A percentile compares a stretch with the other conserved stretches of the same genome.
Evolutionary conservation across 768 basidiomycete genomes (phyloP).

Genomic region (Suillus fuscotomentosus): DNA sequence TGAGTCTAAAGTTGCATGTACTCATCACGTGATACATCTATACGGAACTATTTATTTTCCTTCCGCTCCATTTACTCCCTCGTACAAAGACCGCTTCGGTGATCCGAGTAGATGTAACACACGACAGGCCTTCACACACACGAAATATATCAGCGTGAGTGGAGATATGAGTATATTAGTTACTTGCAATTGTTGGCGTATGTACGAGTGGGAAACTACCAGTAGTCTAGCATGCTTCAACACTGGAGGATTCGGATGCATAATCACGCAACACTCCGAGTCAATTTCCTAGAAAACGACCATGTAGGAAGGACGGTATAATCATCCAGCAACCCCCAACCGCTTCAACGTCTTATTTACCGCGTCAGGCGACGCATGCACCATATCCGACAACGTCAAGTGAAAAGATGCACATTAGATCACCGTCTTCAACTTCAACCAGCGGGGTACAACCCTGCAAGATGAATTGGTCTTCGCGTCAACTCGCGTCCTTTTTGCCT

Average conservation of each 20-base stretch:
- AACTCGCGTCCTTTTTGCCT: background rate
- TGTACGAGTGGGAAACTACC: too few species aligned
- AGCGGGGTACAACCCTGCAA: background rate
- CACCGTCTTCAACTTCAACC: background rate
- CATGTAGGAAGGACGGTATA: background rate
- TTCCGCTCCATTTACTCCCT: too few species aligned
- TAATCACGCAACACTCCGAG: too few species aligned
- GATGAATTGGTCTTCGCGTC: background rate
- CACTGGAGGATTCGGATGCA: too few species aligned
- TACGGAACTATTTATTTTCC: background rate
- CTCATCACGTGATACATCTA: background rate
- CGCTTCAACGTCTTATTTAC: background rate
- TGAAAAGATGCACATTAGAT: background rate
- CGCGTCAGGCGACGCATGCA: background rate
- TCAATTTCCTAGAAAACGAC: background rate
- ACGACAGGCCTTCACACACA: too few species aligned
- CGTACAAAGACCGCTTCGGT: too few species aligned
- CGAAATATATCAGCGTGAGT: too few species aligned
- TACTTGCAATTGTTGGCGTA: too few species aligned
- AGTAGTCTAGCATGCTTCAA: too few species aligned
- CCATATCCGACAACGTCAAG: background rate
- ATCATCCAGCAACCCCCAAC: conserved; percentile 39
- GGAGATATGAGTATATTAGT: too few species aligned
- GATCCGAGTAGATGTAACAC: too few species aligned
- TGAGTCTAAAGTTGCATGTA: too few species aligned